phyloP scores from a whole-genome alignment of 2,329 filamentous ascomycete genomes.

The Aspergillus japonicus region DNA sequence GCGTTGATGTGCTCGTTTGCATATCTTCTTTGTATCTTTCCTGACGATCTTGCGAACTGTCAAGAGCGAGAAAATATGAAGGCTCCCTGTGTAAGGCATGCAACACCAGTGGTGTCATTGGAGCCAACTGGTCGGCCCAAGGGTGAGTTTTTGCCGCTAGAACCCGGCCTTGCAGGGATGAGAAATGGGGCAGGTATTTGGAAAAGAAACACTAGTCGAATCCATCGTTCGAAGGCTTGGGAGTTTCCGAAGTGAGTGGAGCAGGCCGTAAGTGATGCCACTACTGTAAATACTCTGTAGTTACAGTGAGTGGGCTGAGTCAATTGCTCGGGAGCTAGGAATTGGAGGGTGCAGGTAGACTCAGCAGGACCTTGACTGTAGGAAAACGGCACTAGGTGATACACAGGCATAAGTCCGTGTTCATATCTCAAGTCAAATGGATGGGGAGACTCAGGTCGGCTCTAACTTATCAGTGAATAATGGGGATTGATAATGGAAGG shows the following conservation, averaged over 20 bases:
- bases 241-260: background rate
- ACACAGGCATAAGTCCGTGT: background rate
- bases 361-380: background rate
- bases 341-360: background rate
- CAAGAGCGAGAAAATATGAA: no score
- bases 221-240: background rate
- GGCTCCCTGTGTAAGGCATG: background rate
- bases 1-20: background rate
- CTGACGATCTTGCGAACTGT: background rate
- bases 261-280: background rate
- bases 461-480: background rate
- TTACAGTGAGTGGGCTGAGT: background rate
- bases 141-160: background rate
- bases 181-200: background rate
- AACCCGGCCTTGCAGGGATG: background rate
- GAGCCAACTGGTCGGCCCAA: background rate
- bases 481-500: background rate
- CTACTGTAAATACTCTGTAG: background rate
- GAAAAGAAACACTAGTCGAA: background rate
- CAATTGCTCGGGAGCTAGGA: no score
- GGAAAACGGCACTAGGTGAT: background rate
- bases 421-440: no score
- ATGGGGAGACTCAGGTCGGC: no score
- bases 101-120: background rate
- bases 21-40: background rate